Evolutionary conservation across 768 basidiomycete species (phyloP).

Genomic region (Rhizopogon vesiculosus): DNA sequence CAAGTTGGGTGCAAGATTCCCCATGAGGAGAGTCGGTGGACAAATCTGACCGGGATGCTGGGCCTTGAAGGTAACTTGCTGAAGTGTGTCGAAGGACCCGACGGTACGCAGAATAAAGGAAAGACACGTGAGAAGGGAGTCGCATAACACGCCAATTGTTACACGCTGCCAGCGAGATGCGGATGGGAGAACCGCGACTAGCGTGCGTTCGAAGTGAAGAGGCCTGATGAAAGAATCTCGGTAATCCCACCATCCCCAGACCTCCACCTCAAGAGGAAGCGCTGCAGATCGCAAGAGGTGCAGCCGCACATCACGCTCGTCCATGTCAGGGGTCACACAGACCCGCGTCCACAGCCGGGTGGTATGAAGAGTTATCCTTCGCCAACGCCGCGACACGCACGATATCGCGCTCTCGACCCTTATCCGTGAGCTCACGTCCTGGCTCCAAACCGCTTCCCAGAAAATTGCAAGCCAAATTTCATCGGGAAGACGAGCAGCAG

Average conservation of each 20-base stretch:
- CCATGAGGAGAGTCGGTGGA: slow-evolving; percentile 20
- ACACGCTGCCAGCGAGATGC: slow-evolving; percentile 23
- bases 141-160: slow-evolving; percentile 20
- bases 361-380: slow-evolving; percentile 24
- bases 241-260: slow-evolving; percentile 25
- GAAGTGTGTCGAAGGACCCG: slow-evolving; percentile 16
- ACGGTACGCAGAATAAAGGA: slow-evolving; percentile 19
- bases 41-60: slow-evolving; percentile 25
- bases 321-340: slow-evolving; percentile 16
- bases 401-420: slow-evolving; percentile 21
- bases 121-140: slow-evolving; percentile 25
- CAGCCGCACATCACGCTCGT: background rate
- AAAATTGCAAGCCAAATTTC: slow-evolving; percentile 26
- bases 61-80: slow-evolving; percentile 25
- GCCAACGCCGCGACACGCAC: slow-evolving; percentile 28
- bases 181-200: slow-evolving; percentile 22
- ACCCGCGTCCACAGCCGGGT: slow-evolving; percentile 26
- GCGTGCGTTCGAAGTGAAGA: slow-evolving; percentile 22
- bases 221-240: slow-evolving; percentile 15
- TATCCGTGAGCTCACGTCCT: slow-evolving; percentile 14
- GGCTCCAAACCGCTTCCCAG: slow-evolving; percentile 23
- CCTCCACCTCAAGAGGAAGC: slow-evolving; percentile 19
- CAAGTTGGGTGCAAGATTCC: slow-evolving; percentile 10
- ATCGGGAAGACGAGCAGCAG: slow-evolving; percentile 25
- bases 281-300: background rate